A percentile compares a stretch with the other conserved stretches of the same genome.
Evolutionary conservation across 768 basidiomycete genomes (phyloP).

Genomic region (Galerina sulciceps): DNA sequence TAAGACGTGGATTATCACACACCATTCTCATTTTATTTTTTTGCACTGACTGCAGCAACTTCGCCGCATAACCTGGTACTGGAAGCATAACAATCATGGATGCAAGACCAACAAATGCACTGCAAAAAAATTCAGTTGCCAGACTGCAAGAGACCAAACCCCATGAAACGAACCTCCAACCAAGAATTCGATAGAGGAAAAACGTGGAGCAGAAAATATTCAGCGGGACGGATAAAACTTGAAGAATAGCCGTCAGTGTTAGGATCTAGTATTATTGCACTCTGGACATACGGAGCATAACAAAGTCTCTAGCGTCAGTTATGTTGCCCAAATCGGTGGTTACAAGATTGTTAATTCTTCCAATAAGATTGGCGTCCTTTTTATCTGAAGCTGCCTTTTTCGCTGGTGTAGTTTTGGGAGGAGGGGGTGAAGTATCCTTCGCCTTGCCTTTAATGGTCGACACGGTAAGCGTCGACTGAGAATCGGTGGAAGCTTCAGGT

Average conservation of each 20-base stretch:
- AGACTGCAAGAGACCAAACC: not conserved
- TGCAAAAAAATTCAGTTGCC: slow-evolving; percentile 18
- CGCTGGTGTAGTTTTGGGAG: not conserved
- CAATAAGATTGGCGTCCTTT: slow-evolving; percentile 49
- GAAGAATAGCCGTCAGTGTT: not conserved
- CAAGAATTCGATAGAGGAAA: slow-evolving; percentile 4
- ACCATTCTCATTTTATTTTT: slow-evolving; percentile 50
- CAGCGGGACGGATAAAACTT: slow-evolving; percentile 43
- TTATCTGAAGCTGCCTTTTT: not conserved
- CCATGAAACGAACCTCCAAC: slow-evolving; percentile 2
- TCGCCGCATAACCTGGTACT: slow-evolving; percentile 59
- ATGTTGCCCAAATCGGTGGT: slow-evolving; percentile 61
- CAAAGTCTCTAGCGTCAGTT: slow-evolving; percentile 37
- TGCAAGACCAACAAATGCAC: slow-evolving; percentile 61
- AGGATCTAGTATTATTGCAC: not conserved
- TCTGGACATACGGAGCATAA: slow-evolving; percentile 24
- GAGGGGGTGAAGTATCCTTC: not conserved
- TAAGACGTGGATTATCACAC: slow-evolving; percentile 15
- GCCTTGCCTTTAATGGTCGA: not conserved
- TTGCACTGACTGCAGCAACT: slow-evolving; percentile 51
- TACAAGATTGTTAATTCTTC: slow-evolving; percentile 79
- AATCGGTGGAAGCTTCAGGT: not conserved
- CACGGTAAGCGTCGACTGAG: not conserved
- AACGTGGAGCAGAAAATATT: slow-evolving; percentile 34
- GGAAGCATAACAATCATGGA: slow-evolving; percentile 56